Evolutionary conservation across 441 rosid genomes (phyloP).

Genomic region (Corymbia citriodora): DNA sequence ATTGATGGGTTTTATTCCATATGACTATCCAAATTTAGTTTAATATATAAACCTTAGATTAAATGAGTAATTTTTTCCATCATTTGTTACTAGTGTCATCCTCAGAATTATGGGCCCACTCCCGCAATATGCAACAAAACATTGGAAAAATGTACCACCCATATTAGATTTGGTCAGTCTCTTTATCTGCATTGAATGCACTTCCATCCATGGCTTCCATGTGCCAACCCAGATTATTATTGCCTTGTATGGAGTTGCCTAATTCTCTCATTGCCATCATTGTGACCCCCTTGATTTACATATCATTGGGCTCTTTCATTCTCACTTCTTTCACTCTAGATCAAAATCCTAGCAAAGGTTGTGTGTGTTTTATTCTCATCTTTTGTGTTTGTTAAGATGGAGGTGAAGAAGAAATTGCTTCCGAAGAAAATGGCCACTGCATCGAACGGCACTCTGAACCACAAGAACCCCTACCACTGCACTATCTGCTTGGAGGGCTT

Average conservation of each 20-base stretch:
- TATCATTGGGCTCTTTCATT: neutral
- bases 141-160: neutral
- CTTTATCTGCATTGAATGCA: neutral
- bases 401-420: neutral
- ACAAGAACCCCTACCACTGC: neutral
- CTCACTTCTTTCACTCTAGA: neutral
- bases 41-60: neutral
- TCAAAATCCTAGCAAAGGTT: neutral
- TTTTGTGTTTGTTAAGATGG: neutral
- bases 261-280: neutral
- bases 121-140: neutral
- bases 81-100: neutral
- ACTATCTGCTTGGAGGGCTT: neutral
- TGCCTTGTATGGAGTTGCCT: neutral
- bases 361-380: neutral
- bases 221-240: neutral
- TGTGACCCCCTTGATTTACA: neutral
- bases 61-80: neutral
- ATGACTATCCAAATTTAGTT: neutral
- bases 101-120: neutral
- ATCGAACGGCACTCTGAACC: neutral
- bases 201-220: neutral
- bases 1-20: neutral
- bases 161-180: rapidly evolving
- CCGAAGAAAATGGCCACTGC: neutral